Conservation (phyloP, 352 stramenopile species). For the Phytophthora vignae region DNA sequence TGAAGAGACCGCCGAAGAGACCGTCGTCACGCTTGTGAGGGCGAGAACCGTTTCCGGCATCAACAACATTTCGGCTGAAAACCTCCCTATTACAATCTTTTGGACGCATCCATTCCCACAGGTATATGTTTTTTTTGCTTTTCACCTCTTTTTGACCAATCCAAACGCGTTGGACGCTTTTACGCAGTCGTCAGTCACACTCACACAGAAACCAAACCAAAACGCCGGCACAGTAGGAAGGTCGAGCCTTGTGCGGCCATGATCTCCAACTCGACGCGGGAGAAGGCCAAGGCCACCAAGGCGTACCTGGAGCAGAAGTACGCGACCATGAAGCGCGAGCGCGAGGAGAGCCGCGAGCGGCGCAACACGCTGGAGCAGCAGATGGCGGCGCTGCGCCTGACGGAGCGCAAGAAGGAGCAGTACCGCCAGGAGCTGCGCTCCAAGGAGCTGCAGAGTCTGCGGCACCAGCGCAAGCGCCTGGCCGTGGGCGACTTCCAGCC, state of each 20-base stretch:
- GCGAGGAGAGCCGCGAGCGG: conserved; percentile 81
- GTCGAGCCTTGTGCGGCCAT: conserved; percentile 16
- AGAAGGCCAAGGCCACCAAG: conserved; percentile 91
- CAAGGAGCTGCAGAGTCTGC: conserved; percentile 82
- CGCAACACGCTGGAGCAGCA: conserved; percentile 83
- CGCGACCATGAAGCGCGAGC: conserved; percentile 89
- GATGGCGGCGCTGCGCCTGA: conserved; percentile 84
- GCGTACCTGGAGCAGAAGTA: conserved; percentile 92
- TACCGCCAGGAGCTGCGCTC: conserved; percentile 82
- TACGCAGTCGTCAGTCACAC: background rate
- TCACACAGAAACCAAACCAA: background rate
- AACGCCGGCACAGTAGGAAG: too few relatives aligned
- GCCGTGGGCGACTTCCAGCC: conserved; percentile 96
- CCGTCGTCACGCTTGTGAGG: too few relatives aligned
- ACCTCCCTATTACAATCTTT: too few relatives aligned
- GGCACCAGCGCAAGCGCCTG: conserved; percentile 84
- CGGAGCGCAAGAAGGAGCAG: conserved; percentile 78
- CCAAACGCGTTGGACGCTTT: background rate
- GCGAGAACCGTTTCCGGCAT: too few relatives aligned
- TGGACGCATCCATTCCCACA: too few relatives aligned
- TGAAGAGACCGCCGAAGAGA: too few relatives aligned
- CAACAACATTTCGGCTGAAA: too few relatives aligned
- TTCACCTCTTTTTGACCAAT: background rate
- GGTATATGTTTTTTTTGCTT: background rate
- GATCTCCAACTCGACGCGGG: conserved; percentile 88